Conservation (phyloP, 2,329 filamentous ascomycete species). For the Cercospora sp. region DNA sequence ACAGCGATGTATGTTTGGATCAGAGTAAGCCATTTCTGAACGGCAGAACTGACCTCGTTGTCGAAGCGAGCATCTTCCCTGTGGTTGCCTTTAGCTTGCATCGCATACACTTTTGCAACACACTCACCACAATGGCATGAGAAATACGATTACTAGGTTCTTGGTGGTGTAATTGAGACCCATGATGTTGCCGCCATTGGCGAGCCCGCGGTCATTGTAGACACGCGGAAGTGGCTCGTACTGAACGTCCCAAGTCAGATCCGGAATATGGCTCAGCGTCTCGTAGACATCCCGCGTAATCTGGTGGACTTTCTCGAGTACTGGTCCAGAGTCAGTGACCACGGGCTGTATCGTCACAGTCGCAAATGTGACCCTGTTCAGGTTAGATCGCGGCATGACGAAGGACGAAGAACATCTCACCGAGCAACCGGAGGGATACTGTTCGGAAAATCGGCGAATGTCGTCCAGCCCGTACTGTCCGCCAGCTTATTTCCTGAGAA, state of each 20-base stretch:
- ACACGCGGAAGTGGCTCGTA: slow-evolving; percentile 14
- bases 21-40: slow-evolving; percentile 8
- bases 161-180: slow-evolving; percentile 20
- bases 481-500: neutral
- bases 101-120: neutral
- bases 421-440: slow-evolving; percentile 9
- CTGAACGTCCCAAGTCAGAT: slow-evolving; percentile 16
- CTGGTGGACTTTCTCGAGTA: slow-evolving; percentile 6
- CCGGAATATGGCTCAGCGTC: slow-evolving; percentile 3
- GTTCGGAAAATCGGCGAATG: slow-evolving; percentile 7
- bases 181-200: slow-evolving; percentile 10
- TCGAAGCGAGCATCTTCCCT: slow-evolving; percentile 13
- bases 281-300: slow-evolving; percentile 9
- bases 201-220: slow-evolving; percentile 8
- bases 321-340: neutral
- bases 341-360: slow-evolving; percentile 9
- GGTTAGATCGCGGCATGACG: neutral
- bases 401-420: neutral
- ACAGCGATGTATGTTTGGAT: slow-evolving; percentile 14
- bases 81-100: neutral
- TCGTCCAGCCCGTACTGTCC: slow-evolving; percentile 2
- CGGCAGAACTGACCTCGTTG: neutral
- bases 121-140: slow-evolving; percentile 7
- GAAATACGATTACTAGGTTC: slow-evolving; percentile 17
- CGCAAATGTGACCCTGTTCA: slow-evolving; percentile 7